Evolutionary conservation across 2,329 filamentous ascomycete species (phyloP).

Genomic region (Talaromyces rugulosus): DNA sequence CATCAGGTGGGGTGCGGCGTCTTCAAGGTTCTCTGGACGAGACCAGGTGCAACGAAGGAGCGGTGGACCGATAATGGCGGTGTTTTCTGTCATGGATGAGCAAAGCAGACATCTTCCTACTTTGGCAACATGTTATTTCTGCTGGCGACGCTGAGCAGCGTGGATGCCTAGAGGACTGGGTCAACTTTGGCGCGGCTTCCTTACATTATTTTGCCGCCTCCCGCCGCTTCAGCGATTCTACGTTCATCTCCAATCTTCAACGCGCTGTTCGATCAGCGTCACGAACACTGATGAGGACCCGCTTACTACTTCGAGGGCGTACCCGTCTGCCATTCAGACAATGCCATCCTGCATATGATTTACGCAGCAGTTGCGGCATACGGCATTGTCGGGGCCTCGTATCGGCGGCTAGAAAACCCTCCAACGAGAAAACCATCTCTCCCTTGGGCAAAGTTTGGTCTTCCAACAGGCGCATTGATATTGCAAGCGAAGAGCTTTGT

Average conservation of each 20-base stretch:
- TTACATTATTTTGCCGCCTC: neutral
- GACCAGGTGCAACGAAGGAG: neutral
- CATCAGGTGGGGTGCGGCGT: conserved; percentile 10
- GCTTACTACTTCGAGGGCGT: neutral
- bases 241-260: neutral
- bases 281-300: neutral
- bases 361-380: neutral
- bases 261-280: neutral
- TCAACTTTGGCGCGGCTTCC: neutral
- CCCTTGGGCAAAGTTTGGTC: neutral
- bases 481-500: conserved; percentile 30
- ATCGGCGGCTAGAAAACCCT: neutral
- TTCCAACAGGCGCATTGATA: conserved; percentile 14
- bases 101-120: neutral
- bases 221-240: neutral
- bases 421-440: neutral
- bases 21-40: conserved; percentile 5
- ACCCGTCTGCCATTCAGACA: neutral
- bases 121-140: neutral
- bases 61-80: neutral
- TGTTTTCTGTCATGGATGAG: neutral
- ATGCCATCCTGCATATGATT: neutral
- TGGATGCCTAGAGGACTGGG: neutral
- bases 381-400: neutral
- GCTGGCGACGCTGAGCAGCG: neutral